These are phyloP conservation scores for Phytophthora fragariaefolia DNA, from an alignment of 352 stramenopile genomes.

Conservation along the genomic window DNA sequence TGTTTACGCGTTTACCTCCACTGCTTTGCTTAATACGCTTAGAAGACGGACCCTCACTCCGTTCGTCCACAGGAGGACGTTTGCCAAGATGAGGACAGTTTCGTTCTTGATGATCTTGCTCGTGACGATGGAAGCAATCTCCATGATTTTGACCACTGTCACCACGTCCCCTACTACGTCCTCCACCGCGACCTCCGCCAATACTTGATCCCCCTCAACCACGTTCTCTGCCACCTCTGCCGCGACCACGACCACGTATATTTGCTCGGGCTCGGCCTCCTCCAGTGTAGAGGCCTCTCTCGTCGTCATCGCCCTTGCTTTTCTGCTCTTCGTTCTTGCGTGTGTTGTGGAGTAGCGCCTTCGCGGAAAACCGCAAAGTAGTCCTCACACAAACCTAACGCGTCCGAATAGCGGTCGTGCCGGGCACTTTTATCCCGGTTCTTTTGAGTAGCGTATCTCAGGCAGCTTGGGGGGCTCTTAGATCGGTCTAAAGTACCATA, in stretches of 20 bases:
- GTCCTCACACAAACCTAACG: too few species aligned
- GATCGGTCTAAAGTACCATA: too few species aligned
- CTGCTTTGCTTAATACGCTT: neutral
- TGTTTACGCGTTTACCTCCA: conserved; percentile 9
- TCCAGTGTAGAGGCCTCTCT: neutral
- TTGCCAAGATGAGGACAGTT: neutral
- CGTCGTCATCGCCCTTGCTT: neutral
- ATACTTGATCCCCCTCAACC: too few species aligned
- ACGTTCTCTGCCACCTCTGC: neutral
- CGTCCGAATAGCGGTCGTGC: too few species aligned
- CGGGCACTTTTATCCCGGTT: too few species aligned
- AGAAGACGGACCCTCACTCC: neutral
- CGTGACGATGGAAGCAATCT: neutral
- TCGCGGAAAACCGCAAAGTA: too few species aligned
- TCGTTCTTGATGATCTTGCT: neutral
- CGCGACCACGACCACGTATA: too few species aligned
- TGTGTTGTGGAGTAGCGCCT: neutral
- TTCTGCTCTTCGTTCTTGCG: neutral
- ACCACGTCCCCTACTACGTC: neutral
- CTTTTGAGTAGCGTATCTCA: too few species aligned
- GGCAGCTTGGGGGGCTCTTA: too few species aligned
- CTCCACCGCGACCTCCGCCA: neutral
- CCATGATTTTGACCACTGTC: neutral
- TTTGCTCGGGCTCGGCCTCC: too few species aligned
- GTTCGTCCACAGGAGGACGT: neutral